Base-by-base conservation (phyloP, 805 yeast genomes). In the Martiniozyma abietophila region DNA sequence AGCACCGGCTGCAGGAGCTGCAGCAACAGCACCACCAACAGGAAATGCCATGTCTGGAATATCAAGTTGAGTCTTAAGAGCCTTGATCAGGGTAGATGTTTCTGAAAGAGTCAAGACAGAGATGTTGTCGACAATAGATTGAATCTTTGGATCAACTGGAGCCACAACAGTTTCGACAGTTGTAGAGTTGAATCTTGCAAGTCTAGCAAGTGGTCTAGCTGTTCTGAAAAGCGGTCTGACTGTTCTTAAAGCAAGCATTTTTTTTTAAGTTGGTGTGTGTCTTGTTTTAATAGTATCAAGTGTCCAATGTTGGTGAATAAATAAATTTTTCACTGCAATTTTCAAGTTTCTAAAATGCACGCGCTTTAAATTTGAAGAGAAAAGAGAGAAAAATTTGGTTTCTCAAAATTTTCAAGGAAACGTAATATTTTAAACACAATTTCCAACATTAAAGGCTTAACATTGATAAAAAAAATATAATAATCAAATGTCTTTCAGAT, bases 31-130 rank as follows among this genome's bases (percentile, higher is more conserved):
- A 27, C 75, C 75, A 24, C 71, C 76, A 23, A 74, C 71, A 43
- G 95, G 89, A 62, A 84, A 71, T 4, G 95, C 72, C 49, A 88
- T 85, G 57, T 92, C 99, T 45, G 96, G 84, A 47, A 92, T 92
- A 64, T 92, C 86, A 50, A 92, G 76, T 55, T 78, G 79, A 29
- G 77, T 64, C 64, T 79, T 79, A 57, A 84, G 69, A 53, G 84
- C 95, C 25, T 75, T 57, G 43, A 92, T 82, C 54, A 92, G 73
- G 19, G 79, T 59, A n/a, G 95, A 79, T 16, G 97, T 89, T 66
- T 92, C 98, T 54, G 88, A 68, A 38, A 92, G 71, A n/a, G 94
- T 86, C 57, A 92, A 71, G 48, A 81, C 73, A 34, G 96, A 76
- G 56, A 92, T 92, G 53, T 83, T 82, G 53, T 84, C 92, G 36